These are phyloP conservation scores for Paecilomyces fulvus DNA, from an alignment of 2,329 filamentous ascomycete species.

Conservation along the genomic window DNA sequence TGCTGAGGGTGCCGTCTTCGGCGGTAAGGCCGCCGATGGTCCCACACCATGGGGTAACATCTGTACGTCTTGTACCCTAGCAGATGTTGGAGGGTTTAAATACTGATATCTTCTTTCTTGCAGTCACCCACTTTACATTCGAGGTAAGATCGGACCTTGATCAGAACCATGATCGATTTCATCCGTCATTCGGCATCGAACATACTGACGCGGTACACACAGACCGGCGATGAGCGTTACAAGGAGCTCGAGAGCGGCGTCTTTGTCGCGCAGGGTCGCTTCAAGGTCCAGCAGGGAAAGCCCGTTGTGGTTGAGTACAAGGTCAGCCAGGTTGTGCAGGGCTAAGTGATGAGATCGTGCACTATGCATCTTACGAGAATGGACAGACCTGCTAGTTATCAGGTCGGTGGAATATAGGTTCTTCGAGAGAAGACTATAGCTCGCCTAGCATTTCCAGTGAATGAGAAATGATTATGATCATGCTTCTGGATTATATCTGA, in stretches of 20 bases:
- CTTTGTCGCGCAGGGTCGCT: slow-evolving; percentile 34
- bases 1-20: slow-evolving; percentile 24
- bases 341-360: slow-evolving; percentile 4
- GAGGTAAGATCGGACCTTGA: slow-evolving; percentile 17
- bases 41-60: slow-evolving; percentile 31
- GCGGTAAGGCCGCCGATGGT: slow-evolving; percentile 20
- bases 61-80: slow-evolving; percentile 21
- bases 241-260: slow-evolving; percentile 33
- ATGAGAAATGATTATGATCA: not conserved
- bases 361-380: not conserved
- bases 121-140: slow-evolving; percentile 30
- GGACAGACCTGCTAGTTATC: not conserved
- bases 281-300: slow-evolving; percentile 29
- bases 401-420: not conserved
- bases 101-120: not conserved
- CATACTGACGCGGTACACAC: not conserved
- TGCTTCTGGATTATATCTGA: not conserved
- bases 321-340: slow-evolving; percentile 29
- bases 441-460: not conserved
- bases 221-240: slow-evolving; percentile 35
- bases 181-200: not conserved
- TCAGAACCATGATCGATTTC: not conserved
- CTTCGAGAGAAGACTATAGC: not conserved
- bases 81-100: not conserved
- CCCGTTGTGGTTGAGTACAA: slow-evolving; percentile 34